A percentile compares a stretch with the other conserved stretches of the same genome.
Conservation (phyloP, 2,329 filamentous ascomycete genomes). For the Ophiostoma quercus region DNA sequence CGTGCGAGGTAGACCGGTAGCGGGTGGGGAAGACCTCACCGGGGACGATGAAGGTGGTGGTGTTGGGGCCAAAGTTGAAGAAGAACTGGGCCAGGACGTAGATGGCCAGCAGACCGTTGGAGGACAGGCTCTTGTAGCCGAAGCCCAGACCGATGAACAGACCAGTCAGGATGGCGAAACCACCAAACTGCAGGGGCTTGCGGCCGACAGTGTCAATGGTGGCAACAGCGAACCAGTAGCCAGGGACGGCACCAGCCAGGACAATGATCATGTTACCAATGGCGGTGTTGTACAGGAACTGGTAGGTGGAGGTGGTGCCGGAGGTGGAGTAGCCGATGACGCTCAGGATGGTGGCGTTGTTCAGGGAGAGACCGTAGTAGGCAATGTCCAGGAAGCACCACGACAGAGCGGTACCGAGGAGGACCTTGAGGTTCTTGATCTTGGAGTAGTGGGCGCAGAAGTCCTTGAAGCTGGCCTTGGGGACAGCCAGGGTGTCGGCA, state of each 20-base stretch:
- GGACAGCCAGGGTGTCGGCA: slow-evolving; percentile 52
- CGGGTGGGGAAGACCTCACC: slow-evolving; percentile 54
- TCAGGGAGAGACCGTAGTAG: slow-evolving; percentile 66
- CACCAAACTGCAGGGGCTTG: slow-evolving; percentile 68
- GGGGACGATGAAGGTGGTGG: slow-evolving; percentile 53
- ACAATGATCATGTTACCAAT: slow-evolving; percentile 75
- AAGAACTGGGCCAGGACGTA: slow-evolving; percentile 55
- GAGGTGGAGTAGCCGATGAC: slow-evolving; percentile 66
- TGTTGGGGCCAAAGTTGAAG: slow-evolving; percentile 56
- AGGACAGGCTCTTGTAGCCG: slow-evolving; percentile 50
- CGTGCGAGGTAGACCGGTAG: slow-evolving; percentile 54
- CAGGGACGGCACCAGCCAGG: slow-evolving; percentile 71
- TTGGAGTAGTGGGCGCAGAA: slow-evolving; percentile 66
- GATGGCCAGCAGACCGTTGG: slow-evolving; percentile 50
- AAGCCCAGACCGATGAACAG: slow-evolving; percentile 61
- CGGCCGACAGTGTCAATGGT: slow-evolving; percentile 65
- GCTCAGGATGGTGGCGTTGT: slow-evolving; percentile 66
- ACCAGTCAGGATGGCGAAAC: slow-evolving; percentile 56
- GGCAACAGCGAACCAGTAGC: slow-evolving; percentile 77
- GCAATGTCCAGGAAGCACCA: slow-evolving; percentile 70
- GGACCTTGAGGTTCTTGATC: slow-evolving; percentile 65
- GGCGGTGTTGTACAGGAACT: slow-evolving; percentile 67
- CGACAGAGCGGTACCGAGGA: slow-evolving; percentile 62
- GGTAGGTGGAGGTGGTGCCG: slow-evolving; percentile 53
- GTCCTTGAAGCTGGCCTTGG: slow-evolving; percentile 67